Evolutionary conservation across 148 eudicot genomes (phyloP).

Genomic region (Fallopia convolvulus): DNA sequence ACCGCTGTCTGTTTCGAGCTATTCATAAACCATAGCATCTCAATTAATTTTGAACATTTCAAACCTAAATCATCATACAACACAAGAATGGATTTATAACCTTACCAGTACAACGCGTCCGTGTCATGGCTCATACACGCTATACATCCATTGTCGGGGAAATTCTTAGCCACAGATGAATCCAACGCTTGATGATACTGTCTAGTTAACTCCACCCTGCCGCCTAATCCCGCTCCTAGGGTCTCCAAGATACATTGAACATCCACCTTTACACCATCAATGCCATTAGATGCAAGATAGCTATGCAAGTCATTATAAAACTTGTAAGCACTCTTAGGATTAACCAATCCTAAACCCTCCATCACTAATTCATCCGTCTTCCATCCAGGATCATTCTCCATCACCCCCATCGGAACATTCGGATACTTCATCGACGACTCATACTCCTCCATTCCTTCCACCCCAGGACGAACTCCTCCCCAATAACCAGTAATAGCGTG

Average conservation of each 20-base stretch:
- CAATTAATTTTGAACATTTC: too few species aligned
- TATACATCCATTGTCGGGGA: slow-evolving; percentile 79
- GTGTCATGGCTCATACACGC: slow-evolving; percentile 90
- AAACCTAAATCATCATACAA: too few species aligned
- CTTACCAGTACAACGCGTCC: slow-evolving; percentile 70
- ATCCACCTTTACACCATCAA: slow-evolving; percentile 91
- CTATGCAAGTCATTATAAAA: slow-evolving; percentile 64
- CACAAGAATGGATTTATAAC: too few species aligned
- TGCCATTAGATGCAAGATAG: slow-evolving; percentile 66
- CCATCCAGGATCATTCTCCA: slow-evolving; percentile 72
- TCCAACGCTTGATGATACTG: slow-evolving; percentile 86
- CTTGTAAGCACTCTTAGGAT: slow-evolving; percentile 60
- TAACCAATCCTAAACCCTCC: slow-evolving; percentile 64
- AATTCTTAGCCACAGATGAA: slow-evolving; percentile 63
- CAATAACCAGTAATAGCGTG: slow-evolving; percentile 83
- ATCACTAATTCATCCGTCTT: slow-evolving; percentile 46
- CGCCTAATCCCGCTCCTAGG: slow-evolving; percentile 66
- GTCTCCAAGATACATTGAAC: slow-evolving; percentile 80
- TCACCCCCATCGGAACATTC: slow-evolving; percentile 41
- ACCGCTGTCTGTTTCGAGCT: slow-evolving; percentile 77
- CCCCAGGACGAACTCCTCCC: slow-evolving; percentile 85
- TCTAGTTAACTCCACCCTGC: slow-evolving; percentile 64
- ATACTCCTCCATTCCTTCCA: slow-evolving; percentile 57
- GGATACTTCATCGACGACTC: slow-evolving; percentile 53
- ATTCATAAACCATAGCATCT: background rate